Evolutionary conservation across 805 yeast genomes (phyloP).

Genomic region (Suhomyces sp.): DNA sequence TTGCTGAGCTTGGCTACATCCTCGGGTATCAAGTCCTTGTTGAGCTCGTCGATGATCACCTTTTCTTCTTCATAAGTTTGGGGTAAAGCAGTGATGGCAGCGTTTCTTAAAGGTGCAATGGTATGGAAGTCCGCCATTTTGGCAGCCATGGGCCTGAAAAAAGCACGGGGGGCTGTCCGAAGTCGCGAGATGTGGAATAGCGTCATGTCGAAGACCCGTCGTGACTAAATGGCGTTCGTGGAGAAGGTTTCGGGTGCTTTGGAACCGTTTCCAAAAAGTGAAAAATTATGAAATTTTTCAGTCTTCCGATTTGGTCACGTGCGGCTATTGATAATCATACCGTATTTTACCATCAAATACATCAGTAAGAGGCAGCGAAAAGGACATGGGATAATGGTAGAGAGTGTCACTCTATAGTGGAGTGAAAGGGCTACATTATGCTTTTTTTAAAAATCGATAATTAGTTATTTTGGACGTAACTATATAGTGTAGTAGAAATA

Average conservation of each 20-base stretch:
- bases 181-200: not conserved
- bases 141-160: not conserved
- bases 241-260: too few species aligned
- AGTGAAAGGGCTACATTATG: too few species aligned
- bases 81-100: slow-evolving; percentile 21
- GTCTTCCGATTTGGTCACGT: not conserved
- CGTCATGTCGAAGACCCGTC: slow-evolving; percentile 1
- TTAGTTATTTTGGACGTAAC: too few species aligned
- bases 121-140: slow-evolving; percentile 5
- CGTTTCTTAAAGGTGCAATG: slow-evolving; percentile 6
- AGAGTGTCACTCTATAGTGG: too few species aligned
- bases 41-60: slow-evolving; percentile 60
- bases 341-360: too few species aligned
- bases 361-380: too few species aligned
- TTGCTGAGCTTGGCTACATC: slow-evolving; percentile 53
- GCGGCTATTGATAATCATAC: too few species aligned
- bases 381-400: too few species aligned
- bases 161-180: not conserved
- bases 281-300: slow-evolving; percentile 1
- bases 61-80: slow-evolving; percentile 71
- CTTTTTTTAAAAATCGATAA: too few species aligned
- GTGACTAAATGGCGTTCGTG: too few species aligned
- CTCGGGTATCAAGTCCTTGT: slow-evolving; percentile 44
- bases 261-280: too few species aligned
- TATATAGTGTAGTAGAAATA: too few species aligned